These are phyloP conservation scores for Thelonectria blattea DNA, from an alignment of 2,329 filamentous ascomycete species.

Conservation along the genomic window DNA sequence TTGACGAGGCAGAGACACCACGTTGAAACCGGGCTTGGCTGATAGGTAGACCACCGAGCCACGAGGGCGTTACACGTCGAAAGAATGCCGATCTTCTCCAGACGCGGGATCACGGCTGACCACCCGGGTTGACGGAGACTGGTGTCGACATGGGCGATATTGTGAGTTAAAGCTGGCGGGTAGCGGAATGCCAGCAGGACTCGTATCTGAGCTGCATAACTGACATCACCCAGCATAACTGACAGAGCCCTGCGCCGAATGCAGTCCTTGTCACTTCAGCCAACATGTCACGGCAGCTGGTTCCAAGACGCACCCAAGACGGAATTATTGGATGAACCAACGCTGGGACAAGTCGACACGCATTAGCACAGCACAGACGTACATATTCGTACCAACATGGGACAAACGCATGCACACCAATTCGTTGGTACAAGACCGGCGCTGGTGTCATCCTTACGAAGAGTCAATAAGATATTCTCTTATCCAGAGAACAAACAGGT, in stretches of 20 bases:
- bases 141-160: background rate
- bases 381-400: background rate
- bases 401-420: background rate
- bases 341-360: conserved; percentile 4
- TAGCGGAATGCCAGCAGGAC: background rate
- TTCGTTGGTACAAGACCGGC: background rate
- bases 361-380: conserved; percentile 4
- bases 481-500: background rate
- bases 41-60: background rate
- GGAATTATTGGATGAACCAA: conserved; percentile 1
- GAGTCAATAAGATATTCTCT: background rate
- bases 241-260: background rate
- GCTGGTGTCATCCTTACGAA: background rate
- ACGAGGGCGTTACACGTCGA: conserved; percentile 9
- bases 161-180: background rate
- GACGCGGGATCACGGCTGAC: background rate
- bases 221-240: background rate
- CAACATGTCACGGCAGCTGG: background rate
- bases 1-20: conserved; percentile 17
- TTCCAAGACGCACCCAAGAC: background rate
- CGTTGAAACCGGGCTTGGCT: background rate
- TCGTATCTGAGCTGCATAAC: conserved; percentile 1
- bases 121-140: conserved; percentile 2
- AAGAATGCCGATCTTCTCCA: conserved; percentile 3
- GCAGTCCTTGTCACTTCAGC: background rate